Percentiles rank a stretch among this genome's conserved stretches.
Evolutionary conservation across 2,329 filamentous ascomycete genomes (phyloP).

Genomic region (Chrysoporthe puriensis): DNA sequence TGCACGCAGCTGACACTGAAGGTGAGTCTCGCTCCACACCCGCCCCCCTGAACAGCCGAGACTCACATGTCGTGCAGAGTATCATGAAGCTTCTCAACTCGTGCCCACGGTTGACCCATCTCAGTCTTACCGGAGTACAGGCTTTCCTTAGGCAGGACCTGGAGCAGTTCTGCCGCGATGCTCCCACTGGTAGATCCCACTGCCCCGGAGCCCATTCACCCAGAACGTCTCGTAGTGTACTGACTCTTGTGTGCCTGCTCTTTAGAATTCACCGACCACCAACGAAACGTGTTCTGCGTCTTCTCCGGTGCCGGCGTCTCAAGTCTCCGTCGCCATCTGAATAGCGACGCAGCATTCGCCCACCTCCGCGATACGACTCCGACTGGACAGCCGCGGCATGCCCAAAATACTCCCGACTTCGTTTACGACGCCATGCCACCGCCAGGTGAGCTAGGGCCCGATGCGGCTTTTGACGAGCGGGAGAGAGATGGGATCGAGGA

Average conservation of each 20-base stretch:
- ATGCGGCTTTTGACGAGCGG: slow-evolving; percentile 44
- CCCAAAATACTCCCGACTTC: slow-evolving; percentile 27
- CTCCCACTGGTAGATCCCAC: slow-evolving; percentile 67
- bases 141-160: slow-evolving; percentile 88
- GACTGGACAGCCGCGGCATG: slow-evolving; percentile 21
- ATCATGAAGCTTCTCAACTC: slow-evolving; percentile 88
- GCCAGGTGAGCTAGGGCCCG: slow-evolving; percentile 30
- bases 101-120: slow-evolving; percentile 88
- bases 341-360: slow-evolving; percentile 55
- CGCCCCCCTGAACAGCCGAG: neutral
- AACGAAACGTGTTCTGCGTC: slow-evolving; percentile 94
- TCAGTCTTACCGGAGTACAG: slow-evolving; percentile 91
- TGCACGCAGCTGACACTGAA: slow-evolving; percentile 82
- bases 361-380: slow-evolving; percentile 43
- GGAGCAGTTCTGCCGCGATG: slow-evolving; percentile 81
- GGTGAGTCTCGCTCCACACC: slow-evolving; percentile 54
- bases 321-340: slow-evolving; percentile 78
- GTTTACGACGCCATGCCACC: slow-evolving; percentile 26
- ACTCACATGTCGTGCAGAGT: slow-evolving; percentile 62
- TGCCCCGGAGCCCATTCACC: neutral
- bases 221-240: neutral
- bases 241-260: slow-evolving; percentile 3
- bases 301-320: slow-evolving; percentile 88
- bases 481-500: slow-evolving; percentile 40
- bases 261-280: slow-evolving; percentile 89